Evolutionary conservation across 169 alveolate species (phyloP).

Genomic region (Miamiensis avidus): DNA sequence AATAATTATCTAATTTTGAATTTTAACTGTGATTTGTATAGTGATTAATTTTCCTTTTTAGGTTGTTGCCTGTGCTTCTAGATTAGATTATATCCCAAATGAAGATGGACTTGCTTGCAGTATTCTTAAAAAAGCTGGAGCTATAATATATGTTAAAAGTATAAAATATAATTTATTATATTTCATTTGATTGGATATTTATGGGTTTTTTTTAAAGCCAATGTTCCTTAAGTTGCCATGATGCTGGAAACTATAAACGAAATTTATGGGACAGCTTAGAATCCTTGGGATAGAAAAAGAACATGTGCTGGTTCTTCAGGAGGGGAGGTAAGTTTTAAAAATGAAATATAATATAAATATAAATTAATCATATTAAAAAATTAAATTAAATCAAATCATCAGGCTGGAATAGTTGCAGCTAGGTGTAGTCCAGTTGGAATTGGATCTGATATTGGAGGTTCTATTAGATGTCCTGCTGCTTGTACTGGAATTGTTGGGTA

Average conservation of each 20-base stretch:
- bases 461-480: slow-evolving; percentile 68
- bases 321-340: slow-evolving; percentile 55
- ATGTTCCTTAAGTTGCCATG: slow-evolving; percentile 55
- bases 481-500: slow-evolving; percentile 66
- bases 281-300: slow-evolving; percentile 63
- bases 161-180: too few species aligned
- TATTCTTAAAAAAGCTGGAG: not conserved
- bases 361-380: too few species aligned
- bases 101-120: not conserved
- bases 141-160: not conserved
- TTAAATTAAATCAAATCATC: too few species aligned
- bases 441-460: slow-evolving; percentile 74
- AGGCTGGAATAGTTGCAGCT: slow-evolving; percentile 42
- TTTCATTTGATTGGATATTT: too few species aligned
- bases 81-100: not conserved
- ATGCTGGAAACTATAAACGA: slow-evolving; percentile 54
- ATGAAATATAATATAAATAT: too few species aligned
- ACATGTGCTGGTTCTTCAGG: slow-evolving; percentile 82
- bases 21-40: too few species aligned
- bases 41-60: too few species aligned
- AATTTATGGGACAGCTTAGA: slow-evolving; percentile 61
- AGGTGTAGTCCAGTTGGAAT: slow-evolving; percentile 63
- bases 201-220: not conserved
- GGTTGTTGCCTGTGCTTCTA: not conserved
- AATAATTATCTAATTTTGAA: too few species aligned